A percentile compares a stretch with the other conserved stretches of the same genome.
Evolutionary conservation across 805 yeast species (phyloP).

Genomic region (Yarrowia sp.): DNA sequence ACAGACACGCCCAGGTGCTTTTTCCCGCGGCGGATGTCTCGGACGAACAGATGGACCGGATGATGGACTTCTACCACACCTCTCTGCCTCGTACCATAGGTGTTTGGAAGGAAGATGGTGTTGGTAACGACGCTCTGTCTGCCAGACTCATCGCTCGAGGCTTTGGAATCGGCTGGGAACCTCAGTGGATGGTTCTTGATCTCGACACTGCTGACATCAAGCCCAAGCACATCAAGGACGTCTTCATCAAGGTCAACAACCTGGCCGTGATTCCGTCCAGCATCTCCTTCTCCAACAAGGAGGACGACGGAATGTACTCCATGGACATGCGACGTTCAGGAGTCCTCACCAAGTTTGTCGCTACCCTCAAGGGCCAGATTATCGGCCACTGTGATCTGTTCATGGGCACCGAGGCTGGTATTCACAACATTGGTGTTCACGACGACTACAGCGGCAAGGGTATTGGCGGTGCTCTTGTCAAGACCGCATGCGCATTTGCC

Average conservation of each 20-base stretch:
- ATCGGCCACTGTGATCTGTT: constrained; percentile 5
- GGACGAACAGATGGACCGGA: constrained; percentile 10
- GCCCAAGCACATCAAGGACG: not conserved
- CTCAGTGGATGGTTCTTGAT: constrained; percentile 25
- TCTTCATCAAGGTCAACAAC: constrained; percentile 17
- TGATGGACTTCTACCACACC: constrained; percentile 21
- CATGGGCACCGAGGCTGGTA: constrained; percentile 17
- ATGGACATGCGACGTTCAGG: constrained; percentile 2
- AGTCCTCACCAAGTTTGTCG: constrained; percentile 11
- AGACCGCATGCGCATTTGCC: not conserved
- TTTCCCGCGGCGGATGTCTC: constrained; percentile 1
- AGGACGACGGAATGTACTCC: constrained; percentile 20
- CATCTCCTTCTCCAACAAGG: constrained; percentile 5
- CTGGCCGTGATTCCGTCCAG: not conserved
- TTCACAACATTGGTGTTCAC: constrained; percentile 16
- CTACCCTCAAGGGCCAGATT: not conserved
- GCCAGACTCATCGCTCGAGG: constrained; percentile 10
- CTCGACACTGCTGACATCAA: not conserved
- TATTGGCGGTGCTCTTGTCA: constrained; percentile 4
- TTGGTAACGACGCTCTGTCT: constrained; percentile 1
- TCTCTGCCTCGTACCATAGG: constrained; percentile 8
- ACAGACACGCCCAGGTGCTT: constrained; percentile 1
- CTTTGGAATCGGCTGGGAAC: constrained; percentile 17
- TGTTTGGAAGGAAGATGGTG: constrained; percentile 10
- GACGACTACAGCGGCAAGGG: constrained; percentile 5